These are phyloP conservation scores for Botrytis fabae DNA, from an alignment of 2,329 filamentous ascomycete species.

Conservation along the genomic window DNA sequence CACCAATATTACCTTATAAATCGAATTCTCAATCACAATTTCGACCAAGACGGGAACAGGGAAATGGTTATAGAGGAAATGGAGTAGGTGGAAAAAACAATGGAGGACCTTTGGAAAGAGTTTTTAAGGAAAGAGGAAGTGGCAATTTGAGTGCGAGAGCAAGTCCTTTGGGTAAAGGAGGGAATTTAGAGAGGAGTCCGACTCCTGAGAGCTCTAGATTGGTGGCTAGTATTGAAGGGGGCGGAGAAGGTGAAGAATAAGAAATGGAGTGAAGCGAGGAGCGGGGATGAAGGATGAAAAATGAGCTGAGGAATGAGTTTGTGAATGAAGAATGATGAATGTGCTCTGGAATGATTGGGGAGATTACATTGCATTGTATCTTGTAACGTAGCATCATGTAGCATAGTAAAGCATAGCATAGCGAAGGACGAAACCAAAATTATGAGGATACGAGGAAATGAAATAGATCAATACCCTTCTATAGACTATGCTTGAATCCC, in stretches of 20 bases:
- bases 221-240: not conserved
- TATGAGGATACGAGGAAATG: not conserved
- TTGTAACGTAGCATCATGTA: not conserved
- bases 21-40: not conserved
- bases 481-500: not conserved
- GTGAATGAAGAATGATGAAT: too few relatives aligned
- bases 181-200: not conserved
- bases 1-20: conserved; percentile 14
- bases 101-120: not conserved
- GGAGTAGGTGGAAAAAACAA: not conserved
- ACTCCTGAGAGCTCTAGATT: not conserved
- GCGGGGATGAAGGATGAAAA: not conserved
- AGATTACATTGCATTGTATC: not conserved
- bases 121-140: not conserved
- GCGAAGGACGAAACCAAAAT: not conserved
- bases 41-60: not conserved
- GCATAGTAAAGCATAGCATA: not conserved
- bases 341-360: not conserved
- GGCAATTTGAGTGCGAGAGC: not conserved
- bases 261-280: too few relatives aligned
- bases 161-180: conserved; percentile 17
- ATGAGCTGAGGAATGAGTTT: not conserved
- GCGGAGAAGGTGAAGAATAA: not conserved
- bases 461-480: not conserved
- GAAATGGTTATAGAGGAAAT: not conserved